phyloP scores from a whole-genome alignment of 805 yeast genomes.

The Cephaloascus fragrans region DNA sequence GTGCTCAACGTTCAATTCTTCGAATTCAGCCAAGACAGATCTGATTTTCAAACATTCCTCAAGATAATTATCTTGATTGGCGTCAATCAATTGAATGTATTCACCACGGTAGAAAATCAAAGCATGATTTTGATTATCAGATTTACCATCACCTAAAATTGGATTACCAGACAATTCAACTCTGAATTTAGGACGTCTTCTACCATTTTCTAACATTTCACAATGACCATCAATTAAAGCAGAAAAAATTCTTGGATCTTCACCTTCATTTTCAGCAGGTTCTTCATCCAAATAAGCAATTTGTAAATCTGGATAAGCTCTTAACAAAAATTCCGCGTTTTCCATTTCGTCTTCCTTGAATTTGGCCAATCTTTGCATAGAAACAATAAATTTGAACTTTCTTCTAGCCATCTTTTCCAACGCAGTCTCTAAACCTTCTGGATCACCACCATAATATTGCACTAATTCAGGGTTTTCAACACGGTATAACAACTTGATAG shows the following conservation, averaged over 20 bases:
- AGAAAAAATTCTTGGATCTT: constrained; percentile 63
- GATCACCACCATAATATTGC: constrained; percentile 98
- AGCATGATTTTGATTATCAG: constrained; percentile 81
- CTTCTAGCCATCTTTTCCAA: constrained; percentile 81
- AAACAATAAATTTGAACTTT: constrained; percentile 71
- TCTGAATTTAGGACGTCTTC: constrained; percentile 64
- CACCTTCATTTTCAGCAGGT: constrained; percentile 64
- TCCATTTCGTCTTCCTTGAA: constrained; percentile 69
- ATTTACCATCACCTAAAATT: constrained; percentile 81
- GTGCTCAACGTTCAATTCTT: constrained; percentile 66
- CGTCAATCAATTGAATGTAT: constrained; percentile 76
- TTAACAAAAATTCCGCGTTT: constrained; percentile 69
- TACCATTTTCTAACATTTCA: constrained; percentile 49
- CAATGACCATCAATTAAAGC: constrained; percentile 77
- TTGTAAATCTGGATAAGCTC: constrained; percentile 79
- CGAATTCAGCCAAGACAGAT: constrained; percentile 75
- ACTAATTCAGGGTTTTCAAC: constrained; percentile 94
- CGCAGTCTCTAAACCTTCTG: constrained; percentile 92
- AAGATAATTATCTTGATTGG: constrained; percentile 78
- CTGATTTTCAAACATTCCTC: constrained; percentile 81
- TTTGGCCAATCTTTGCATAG: constrained; percentile 76
- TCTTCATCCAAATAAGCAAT: constrained; percentile 95
- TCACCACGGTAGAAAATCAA: constrained; percentile 77
- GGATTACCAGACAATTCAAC: constrained; percentile 78
- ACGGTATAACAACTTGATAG: constrained; percentile 85